Conservation (phyloP, 176 grass and related monocot genomes). For the Rhynchospora breviuscula region DNA sequence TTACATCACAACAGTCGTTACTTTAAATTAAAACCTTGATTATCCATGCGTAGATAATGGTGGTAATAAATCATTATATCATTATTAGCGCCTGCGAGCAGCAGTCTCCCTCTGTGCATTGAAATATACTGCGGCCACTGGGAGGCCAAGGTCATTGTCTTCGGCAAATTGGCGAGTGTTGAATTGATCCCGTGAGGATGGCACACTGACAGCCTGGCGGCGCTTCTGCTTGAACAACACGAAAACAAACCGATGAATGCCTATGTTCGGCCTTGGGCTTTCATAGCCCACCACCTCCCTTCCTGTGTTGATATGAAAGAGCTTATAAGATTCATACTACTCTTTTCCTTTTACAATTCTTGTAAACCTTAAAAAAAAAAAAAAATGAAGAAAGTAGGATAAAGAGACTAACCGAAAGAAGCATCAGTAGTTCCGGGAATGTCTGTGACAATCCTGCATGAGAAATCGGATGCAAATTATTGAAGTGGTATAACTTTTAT, state of each 20-base stretch:
- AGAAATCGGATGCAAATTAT: constrained; percentile 12
- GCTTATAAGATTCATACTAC: background rate
- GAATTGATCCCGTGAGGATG: constrained; percentile 53
- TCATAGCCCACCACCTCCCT: constrained; percentile 70
- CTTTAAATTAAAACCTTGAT: background rate
- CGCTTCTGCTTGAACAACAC: constrained; percentile 71
- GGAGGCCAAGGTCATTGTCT: constrained; percentile 61
- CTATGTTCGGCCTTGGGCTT: constrained; percentile 67
- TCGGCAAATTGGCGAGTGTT: constrained; percentile 65
- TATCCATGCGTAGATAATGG: constrained; percentile 1
- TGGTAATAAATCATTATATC: background rate
- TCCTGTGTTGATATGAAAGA: constrained; percentile 40
- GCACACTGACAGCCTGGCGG: constrained; percentile 31
- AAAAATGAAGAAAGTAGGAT: background rate
- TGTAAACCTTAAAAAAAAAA: background rate
- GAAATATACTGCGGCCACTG: constrained; percentile 76
- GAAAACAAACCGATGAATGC: constrained; percentile 74
- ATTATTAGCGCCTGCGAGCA: constrained; percentile 60
- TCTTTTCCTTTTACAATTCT: background rate
- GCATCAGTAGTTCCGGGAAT: constrained; percentile 88
- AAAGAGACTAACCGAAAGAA: constrained; percentile 61
- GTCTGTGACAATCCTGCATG: constrained; percentile 75
- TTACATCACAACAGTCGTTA: constrained; percentile 20
- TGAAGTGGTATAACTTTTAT: background rate
- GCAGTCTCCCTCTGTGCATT: constrained; percentile 79